Evolutionary conservation across 2,329 filamentous ascomycete species (phyloP).

Genomic region (Neonectria ditissima): DNA sequence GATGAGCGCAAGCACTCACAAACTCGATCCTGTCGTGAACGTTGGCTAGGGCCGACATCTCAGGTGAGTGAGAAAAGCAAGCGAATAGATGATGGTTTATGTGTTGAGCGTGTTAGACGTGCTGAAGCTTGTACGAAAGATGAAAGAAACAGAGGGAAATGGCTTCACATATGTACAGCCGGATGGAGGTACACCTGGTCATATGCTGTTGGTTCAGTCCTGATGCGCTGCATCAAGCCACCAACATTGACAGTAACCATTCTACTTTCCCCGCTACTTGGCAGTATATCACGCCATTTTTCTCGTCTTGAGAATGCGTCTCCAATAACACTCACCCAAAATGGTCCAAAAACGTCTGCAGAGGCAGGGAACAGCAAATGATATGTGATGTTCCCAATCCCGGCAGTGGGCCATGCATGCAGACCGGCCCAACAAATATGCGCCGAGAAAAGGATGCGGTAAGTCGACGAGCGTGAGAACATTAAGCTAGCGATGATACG

Average conservation of each 20-base stretch:
- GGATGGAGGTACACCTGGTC: background rate
- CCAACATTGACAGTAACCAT: background rate
- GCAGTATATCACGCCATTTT: background rate
- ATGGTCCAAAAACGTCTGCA: background rate
- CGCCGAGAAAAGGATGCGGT: background rate
- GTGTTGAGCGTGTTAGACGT: background rate
- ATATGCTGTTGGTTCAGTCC: background rate
- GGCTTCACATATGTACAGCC: background rate
- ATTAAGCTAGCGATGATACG: background rate
- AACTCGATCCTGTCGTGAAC: slow-evolving; percentile 1
- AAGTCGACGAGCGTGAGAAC: background rate
- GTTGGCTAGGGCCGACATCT: background rate
- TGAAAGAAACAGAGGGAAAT: background rate
- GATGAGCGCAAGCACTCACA: background rate
- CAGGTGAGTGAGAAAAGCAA: background rate
- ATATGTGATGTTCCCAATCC: background rate
- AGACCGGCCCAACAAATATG: background rate
- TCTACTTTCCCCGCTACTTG: background rate
- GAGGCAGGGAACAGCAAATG: background rate
- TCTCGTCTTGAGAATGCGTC: background rate
- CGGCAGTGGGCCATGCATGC: background rate
- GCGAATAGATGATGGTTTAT: background rate
- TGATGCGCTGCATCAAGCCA: background rate
- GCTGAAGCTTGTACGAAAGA: background rate
- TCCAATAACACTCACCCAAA: background rate